Evolutionary conservation across 345 rosid genomes (phyloP), one percentile per base, ranked within the genome.

Genomic region (Rhodamnia rubescens): DNA sequence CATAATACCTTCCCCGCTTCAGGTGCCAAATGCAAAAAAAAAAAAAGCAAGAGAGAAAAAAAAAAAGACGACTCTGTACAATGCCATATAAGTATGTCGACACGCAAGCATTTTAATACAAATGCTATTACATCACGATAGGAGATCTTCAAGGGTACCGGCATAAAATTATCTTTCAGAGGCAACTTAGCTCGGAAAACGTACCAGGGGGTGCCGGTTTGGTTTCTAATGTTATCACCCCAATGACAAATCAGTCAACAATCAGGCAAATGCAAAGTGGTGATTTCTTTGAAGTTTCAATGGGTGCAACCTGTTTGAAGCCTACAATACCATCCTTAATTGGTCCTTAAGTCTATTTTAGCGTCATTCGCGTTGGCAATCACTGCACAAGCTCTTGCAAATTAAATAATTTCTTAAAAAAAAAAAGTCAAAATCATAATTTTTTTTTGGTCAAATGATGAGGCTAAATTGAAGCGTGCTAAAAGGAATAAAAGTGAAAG

Each of bases 31-130:
- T 27, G 18, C 7, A 6, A n/a, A 26, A 26, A 5, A 11, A 58
- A 58, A n/a, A n/a, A n/a, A n/a, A n/a, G 69, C 0, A n/a, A 59
- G 61, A 57, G 14, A 24, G 27, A 6, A 0, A 57, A 57, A 57
- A 10, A 57, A 14, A 57, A 0, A 6, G 36, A n/a, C n/a, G n/a
- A 59, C 13, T n/a, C n/a, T n/a, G n/a, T n/a, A n/a, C n/a, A n/a
- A n/a, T n/a, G 32, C 7, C 0, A 59, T 7, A 15, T 13, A 36
- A 1, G 1, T 0, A 22, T 5, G 8, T 29, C 1, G 22, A 7
- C 9, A 0, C 11, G 1, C 29, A 1, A 1, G 5, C 29, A 7
- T 14, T 61, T 61, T 29, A 29, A 29, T 61, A 29, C 1, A 15
- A 7, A 61, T 29, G 9, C 4, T n/a, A n/a, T n/a, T n/a, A n/a